Evolutionary conservation across 768 basidiomycete species (phyloP).

Genomic region (Hygrocybe punicea): DNA sequence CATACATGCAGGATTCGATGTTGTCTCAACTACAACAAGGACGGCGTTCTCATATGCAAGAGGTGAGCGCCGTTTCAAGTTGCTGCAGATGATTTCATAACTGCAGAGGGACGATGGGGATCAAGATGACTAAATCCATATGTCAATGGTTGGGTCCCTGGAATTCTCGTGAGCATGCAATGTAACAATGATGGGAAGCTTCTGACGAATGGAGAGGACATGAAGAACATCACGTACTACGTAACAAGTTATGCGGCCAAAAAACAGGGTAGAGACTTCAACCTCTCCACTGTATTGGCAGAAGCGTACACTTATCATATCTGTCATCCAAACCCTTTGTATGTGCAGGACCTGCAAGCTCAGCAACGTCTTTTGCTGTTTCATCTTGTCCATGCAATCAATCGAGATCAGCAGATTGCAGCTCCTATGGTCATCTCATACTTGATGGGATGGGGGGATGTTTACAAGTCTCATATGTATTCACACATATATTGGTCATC

Average conservation of each 20-base stretch:
- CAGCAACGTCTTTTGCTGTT: too few species aligned
- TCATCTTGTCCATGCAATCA: conserved; percentile 23
- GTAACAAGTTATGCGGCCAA: conserved; percentile 40
- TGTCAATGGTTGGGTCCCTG: background rate
- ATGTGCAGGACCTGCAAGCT: too few species aligned
- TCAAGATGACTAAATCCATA: background rate
- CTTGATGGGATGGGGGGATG: conserved; percentile 38
- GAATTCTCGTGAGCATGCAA: background rate
- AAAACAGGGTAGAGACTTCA: conserved; percentile 29
- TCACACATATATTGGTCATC: conserved; percentile 25
- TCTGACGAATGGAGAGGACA: conserved; percentile 29
- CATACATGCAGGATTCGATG: background rate
- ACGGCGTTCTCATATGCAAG: background rate
- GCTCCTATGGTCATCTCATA: conserved; percentile 32
- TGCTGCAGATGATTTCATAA: background rate
- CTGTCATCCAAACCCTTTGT: too few species aligned
- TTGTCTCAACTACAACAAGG: background rate
- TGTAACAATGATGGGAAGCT: conserved; percentile 43
- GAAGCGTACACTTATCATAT: too few species aligned
- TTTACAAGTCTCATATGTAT: conserved; percentile 29
- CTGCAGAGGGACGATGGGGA: too few species aligned
- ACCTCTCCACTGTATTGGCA: too few species aligned
- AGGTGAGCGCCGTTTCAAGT: background rate
- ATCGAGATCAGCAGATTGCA: conserved; percentile 27
- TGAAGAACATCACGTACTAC: too few species aligned